Percentiles rank a stretch among this genome's conserved stretches.
phyloP scores from a whole-genome alignment of 768 basidiomycete genomes.

The Pisolithus orientalis region DNA sequence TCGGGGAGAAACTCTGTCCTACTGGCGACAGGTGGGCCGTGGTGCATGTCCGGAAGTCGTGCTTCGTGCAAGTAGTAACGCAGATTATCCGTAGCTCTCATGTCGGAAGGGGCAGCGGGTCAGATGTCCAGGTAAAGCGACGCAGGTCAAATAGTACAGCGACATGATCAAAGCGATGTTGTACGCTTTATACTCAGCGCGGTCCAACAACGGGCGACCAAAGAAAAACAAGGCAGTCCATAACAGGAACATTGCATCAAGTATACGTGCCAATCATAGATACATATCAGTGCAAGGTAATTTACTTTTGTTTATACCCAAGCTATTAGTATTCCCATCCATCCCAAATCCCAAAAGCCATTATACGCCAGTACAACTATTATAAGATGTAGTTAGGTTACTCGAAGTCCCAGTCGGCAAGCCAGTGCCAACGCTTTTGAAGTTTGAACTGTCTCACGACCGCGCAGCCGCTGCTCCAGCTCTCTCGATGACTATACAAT shows the following conservation, averaged over 20 bases:
- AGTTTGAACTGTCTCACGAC: slow-evolving; percentile 5
- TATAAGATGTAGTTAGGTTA: slow-evolving; percentile 16
- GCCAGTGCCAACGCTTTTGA: slow-evolving; percentile 16
- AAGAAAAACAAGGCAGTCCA: not conserved
- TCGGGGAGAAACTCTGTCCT: slow-evolving; percentile 15
- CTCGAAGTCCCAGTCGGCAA: slow-evolving; percentile 6
- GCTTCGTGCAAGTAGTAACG: slow-evolving; percentile 42
- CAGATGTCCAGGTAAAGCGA: not conserved
- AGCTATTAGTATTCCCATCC: no score
- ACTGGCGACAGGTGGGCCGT: slow-evolving; percentile 29
- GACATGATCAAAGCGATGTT: not conserved
- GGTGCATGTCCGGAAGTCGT: slow-evolving; percentile 37
- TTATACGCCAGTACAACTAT: not conserved
- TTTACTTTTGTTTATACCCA: no score
- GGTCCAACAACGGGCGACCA: not conserved
- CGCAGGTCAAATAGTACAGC: no score
- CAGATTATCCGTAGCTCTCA: slow-evolving; percentile 39
- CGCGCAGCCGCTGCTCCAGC: slow-evolving; percentile 6
- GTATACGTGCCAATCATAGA: no score
- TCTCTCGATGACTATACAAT: slow-evolving; percentile 20
- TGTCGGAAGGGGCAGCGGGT: slow-evolving; percentile 1
- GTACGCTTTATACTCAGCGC: not conserved
- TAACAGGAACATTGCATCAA: not conserved
- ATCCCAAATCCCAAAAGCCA: not conserved
- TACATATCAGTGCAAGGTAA: no score